A percentile compares a stretch with the other conserved stretches of the same genome.
phyloP scores from a whole-genome alignment of 139 green algal genomes.

The Diplosphaera chodatii region DNA sequence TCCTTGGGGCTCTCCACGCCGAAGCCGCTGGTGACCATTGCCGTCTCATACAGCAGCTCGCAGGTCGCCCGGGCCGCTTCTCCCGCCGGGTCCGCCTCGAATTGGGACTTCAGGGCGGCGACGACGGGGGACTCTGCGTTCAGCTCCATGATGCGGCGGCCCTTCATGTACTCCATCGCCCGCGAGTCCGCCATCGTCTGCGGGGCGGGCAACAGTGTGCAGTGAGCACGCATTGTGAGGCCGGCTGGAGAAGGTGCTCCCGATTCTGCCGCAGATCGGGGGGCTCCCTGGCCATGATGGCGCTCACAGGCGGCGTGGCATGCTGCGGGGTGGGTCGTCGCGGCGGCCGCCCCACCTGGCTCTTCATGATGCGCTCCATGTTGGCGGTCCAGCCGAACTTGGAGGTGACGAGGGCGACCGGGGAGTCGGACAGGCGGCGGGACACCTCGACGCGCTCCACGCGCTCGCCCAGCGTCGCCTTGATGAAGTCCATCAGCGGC shows the following conservation, averaged over 20 bases:
- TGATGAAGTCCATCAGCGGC: slow-evolving; percentile 80
- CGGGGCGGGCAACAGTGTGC: no score
- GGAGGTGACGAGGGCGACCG: slow-evolving; percentile 88
- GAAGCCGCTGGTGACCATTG: slow-evolving; percentile 69
- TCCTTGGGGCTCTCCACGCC: slow-evolving; percentile 64
- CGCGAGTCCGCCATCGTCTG: slow-evolving; percentile 88
- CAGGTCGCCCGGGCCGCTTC: slow-evolving; percentile 14
- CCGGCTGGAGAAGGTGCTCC: no score
- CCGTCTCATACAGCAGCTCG: slow-evolving; percentile 90
- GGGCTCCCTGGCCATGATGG: no score
- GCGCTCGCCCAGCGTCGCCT: slow-evolving; percentile 52
- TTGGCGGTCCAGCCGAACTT: slow-evolving; percentile 98
- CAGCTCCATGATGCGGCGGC: slow-evolving; percentile 93
- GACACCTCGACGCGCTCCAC: slow-evolving; percentile 79
- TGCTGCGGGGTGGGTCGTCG: no score
- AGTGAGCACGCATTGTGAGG: no score
- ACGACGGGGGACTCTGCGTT: slow-evolving; percentile 90
- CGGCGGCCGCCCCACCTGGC: slow-evolving; percentile 39
- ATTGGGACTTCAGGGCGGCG: slow-evolving; percentile 50
- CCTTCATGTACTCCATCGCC: slow-evolving; percentile 95
- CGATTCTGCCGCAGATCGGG: no score
- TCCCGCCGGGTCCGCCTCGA: background rate
- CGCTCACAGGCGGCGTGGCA: no score
- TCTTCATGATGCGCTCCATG: slow-evolving; percentile 95
- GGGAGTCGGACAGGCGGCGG: slow-evolving; percentile 77